Conservation (phyloP, 75 land plant genomes). For the Chamaecyparis obtusa region DNA sequence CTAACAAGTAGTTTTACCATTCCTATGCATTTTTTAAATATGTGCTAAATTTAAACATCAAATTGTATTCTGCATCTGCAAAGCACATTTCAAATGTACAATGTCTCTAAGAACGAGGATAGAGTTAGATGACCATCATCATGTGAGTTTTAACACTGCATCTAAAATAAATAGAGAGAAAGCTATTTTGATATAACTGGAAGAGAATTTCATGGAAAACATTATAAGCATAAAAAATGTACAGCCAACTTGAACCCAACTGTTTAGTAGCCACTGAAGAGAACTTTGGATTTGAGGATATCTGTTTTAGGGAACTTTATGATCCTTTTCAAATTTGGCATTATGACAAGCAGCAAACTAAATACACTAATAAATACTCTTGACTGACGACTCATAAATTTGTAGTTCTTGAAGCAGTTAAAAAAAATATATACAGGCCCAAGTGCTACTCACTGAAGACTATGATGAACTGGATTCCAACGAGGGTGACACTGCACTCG, state of each 20-base stretch:
- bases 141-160: neutral
- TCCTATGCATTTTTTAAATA: neutral
- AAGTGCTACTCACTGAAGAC: neutral
- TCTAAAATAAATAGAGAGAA: neutral
- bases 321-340: neutral
- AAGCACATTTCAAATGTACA: neutral
- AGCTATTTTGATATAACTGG: neutral
- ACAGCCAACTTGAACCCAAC: neutral
- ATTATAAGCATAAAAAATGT: neutral
- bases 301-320: neutral
- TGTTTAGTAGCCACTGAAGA: neutral
- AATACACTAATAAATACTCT: neutral
- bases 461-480: constrained; percentile 14
- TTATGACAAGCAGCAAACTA: neutral
- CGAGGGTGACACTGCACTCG: constrained; percentile 57
- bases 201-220: neutral
- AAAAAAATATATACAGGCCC: neutral
- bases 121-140: neutral
- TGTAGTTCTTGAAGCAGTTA: neutral
- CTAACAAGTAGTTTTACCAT: neutral
- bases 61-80: neutral
- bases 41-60: neutral
- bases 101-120: neutral
- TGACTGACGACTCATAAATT: neutral
- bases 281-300: neutral